Conservation (phyloP, 495 filamentous ascomycete species). For the Pyronema omphalodes region DNA sequence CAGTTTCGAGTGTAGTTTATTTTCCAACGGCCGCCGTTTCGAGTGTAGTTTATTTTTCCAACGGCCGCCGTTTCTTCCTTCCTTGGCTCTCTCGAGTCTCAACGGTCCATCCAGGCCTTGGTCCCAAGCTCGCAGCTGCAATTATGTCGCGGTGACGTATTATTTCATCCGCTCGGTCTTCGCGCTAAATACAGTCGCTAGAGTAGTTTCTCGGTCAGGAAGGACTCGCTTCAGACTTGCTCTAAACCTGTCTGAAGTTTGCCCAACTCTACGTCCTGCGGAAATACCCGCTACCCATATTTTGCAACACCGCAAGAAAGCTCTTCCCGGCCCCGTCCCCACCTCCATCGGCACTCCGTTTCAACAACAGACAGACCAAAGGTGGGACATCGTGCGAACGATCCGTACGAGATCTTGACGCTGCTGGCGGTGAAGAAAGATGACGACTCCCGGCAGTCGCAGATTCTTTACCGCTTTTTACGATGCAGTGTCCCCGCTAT, state of each 20-base stretch:
- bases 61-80: too few relatives aligned
- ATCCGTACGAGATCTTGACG: background rate
- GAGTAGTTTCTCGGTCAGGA: background rate
- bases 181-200: background rate
- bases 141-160: background rate
- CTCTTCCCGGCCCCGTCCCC: background rate
- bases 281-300: background rate
- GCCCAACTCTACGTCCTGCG: background rate
- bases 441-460: slow-evolving; percentile 5
- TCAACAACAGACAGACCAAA: background rate
- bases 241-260: background rate
- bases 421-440: background rate
- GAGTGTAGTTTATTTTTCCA: too few relatives aligned
- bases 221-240: background rate
- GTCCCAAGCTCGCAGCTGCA: background rate
- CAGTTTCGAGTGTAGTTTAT: too few relatives aligned
- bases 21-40: too few relatives aligned
- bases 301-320: background rate
- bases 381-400: background rate
- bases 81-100: too few relatives aligned
- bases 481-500: slow-evolving; percentile 15
- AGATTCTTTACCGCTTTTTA: slow-evolving; percentile 21
- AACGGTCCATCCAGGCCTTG: background rate
- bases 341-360: background rate
- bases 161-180: background rate